phyloP scores from a whole-genome alignment of 805 yeast genomes.

The Wickerhamiella shivajii region DNA sequence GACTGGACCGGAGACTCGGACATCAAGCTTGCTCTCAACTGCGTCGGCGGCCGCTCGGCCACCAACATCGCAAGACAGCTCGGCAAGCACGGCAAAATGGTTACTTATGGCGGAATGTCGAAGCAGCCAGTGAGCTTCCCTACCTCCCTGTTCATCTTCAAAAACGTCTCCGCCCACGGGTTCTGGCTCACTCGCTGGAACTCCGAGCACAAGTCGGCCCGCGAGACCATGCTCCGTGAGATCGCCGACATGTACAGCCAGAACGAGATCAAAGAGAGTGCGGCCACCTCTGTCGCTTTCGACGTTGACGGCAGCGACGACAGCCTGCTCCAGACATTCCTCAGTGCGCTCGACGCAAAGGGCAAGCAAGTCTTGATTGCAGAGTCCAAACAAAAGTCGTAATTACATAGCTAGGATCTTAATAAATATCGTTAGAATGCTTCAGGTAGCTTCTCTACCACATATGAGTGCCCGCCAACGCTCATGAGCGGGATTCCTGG shows the following conservation, averaged over 20 bases:
- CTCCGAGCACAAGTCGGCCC: slow-evolving; percentile 43
- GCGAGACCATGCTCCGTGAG: slow-evolving; percentile 38
- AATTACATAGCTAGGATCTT: too few relatives aligned
- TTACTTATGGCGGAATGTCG: slow-evolving; percentile 97
- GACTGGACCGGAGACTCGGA: slow-evolving; percentile 30
- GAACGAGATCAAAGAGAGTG: slow-evolving; percentile 40
- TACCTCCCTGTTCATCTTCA: slow-evolving; percentile 78
- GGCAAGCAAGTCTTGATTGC: slow-evolving; percentile 20
- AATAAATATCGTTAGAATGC: too few relatives aligned
- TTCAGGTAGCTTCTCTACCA: slow-evolving; percentile 88
- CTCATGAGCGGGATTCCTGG: slow-evolving; percentile 97
- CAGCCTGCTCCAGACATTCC: slow-evolving; percentile 30
- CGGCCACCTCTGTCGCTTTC: slow-evolving; percentile 27
- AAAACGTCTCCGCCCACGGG: slow-evolving; percentile 71
- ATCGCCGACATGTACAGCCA: slow-evolving; percentile 43
- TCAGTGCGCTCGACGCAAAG: slow-evolving; percentile 28
- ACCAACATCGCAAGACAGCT: slow-evolving; percentile 74
- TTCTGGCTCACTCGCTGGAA: slow-evolving; percentile 64
- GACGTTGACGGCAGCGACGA: slow-evolving; percentile 26
- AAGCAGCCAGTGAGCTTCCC: slow-evolving; percentile 88
- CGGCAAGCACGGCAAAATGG: slow-evolving; percentile 54
- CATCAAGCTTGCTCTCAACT: slow-evolving; percentile 71
- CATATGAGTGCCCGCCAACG: slow-evolving; percentile 87
- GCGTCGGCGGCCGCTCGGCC: slow-evolving; percentile 84
- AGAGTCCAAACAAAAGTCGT: too few relatives aligned